Conservation (phyloP, 768 basidiomycete genomes). For the Mycena filopes region DNA sequence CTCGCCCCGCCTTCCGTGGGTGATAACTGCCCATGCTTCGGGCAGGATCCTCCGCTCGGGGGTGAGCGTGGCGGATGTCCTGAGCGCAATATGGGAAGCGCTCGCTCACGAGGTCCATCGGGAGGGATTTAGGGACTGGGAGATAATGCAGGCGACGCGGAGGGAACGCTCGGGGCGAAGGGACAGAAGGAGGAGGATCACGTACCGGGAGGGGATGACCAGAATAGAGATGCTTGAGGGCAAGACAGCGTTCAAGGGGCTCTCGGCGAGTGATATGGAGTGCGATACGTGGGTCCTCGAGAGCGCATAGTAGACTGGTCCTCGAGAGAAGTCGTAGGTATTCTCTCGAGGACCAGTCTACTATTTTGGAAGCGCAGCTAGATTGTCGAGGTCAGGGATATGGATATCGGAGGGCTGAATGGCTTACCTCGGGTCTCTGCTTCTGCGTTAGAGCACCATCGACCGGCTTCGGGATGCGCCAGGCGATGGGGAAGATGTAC, state of each 20-base stretch:
- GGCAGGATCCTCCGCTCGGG: constrained; percentile 13
- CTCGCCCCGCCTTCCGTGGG: constrained; percentile 23
- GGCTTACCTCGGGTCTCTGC: no score
- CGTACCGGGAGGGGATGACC: constrained; percentile 19
- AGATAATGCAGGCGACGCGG: constrained; percentile 3
- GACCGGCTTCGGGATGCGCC: no score
- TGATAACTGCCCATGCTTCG: constrained; percentile 32
- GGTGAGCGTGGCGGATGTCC: constrained; percentile 27
- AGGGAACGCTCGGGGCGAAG: not conserved
- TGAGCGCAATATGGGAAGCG: constrained; percentile 18
- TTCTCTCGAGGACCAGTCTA: no score
- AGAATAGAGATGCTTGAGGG: constrained; percentile 27
- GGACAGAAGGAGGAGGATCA: not conserved
- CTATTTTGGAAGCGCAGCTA: no score
- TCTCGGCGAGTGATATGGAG: constrained; percentile 11
- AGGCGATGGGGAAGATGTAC: no score
- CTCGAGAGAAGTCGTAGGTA: no score
- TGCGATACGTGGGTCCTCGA: constrained; percentile 27
- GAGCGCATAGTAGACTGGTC: not conserved
- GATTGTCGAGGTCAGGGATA: no score
- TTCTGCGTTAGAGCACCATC: no score
- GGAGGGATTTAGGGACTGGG: constrained; percentile 10
- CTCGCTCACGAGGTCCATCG: constrained; percentile 16
- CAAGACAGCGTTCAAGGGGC: constrained; percentile 26
- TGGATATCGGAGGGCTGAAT: no score